Percentiles rank a stretch among this genome's conserved stretches.
Conservation (phyloP, 805 yeast genomes). For the Suhomyces kilbournensis region DNA sequence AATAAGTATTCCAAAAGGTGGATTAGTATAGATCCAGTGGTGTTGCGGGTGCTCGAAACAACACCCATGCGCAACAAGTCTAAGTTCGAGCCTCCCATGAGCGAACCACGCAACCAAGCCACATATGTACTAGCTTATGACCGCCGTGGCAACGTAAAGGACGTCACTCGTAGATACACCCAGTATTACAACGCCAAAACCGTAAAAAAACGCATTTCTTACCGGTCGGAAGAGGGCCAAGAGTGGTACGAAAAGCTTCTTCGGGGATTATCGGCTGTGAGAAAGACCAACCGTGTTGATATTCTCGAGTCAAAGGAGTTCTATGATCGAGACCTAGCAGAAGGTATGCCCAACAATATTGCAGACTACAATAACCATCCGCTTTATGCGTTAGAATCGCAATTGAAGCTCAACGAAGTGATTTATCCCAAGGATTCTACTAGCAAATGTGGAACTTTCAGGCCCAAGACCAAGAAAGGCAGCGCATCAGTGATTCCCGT, state of each 20-base stretch:
- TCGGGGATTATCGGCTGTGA: conserved; percentile 18
- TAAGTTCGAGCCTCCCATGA: conserved; percentile 69
- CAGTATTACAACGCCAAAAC: conserved; percentile 69
- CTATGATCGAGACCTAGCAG: conserved; percentile 57
- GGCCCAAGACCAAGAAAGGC: conserved; percentile 37
- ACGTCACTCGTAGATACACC: conserved; percentile 83
- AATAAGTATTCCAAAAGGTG: conserved; percentile 67
- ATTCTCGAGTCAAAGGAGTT: conserved; percentile 61
- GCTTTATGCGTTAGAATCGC: conserved; percentile 72
- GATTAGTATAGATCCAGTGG: conserved; percentile 84
- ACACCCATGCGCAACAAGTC: conserved; percentile 51
- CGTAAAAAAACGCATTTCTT: conserved; percentile 65
- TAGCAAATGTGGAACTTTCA: conserved; percentile 64
- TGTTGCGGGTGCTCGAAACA: conserved; percentile 59
- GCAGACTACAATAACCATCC: conserved; percentile 89
- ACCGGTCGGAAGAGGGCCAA: conserved; percentile 49
- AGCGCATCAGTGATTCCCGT: conserved; percentile 50
- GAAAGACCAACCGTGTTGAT: conserved; percentile 35
- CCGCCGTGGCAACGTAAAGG: conserved; percentile 60
- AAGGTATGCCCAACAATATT: conserved; percentile 84
- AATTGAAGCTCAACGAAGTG: conserved; percentile 69
- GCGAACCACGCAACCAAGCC: conserved; percentile 55
- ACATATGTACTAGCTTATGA: conserved; percentile 80
- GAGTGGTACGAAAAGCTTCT: conserved; percentile 60
- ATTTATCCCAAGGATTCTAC: conserved; percentile 58